phyloP scores from a whole-genome alignment of 768 basidiomycete genomes.

The Leucogyrophana mollusca region DNA sequence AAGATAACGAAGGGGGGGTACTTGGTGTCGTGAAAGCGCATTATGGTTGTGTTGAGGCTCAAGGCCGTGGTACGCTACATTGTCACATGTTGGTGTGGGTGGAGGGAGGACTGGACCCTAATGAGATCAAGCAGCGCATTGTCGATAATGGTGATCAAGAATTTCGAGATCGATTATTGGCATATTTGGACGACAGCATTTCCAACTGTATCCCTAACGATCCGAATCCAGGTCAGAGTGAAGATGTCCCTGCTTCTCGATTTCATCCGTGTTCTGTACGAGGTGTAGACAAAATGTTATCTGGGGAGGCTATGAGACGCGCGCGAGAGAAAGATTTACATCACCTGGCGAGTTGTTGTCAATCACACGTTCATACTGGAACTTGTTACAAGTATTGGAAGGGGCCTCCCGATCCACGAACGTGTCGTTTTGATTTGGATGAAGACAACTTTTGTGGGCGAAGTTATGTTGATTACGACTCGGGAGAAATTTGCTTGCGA shows the following conservation, averaged over 20 bases:
- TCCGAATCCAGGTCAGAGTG: not conserved
- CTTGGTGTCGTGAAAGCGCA: constrained; percentile 32
- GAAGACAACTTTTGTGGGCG: constrained; percentile 8
- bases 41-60: constrained; percentile 42
- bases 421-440: constrained; percentile 32
- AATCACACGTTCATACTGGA: constrained; percentile 29
- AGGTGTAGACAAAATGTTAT: not conserved
- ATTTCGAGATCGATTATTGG: constrained; percentile 17
- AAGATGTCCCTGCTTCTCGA: constrained; percentile 1
- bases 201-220: constrained; percentile 21
- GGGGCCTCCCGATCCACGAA: constrained; percentile 12
- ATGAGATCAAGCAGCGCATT: constrained; percentile 21
- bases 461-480: constrained; percentile 15
- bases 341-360: constrained; percentile 24
- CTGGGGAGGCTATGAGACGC: not conserved
- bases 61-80: constrained; percentile 38
- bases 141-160: constrained; percentile 7
- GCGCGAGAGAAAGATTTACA: constrained; percentile 19
- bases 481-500: constrained; percentile 22
- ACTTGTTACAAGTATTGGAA: constrained; percentile 41
- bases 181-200: constrained; percentile 26
- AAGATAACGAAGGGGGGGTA: constrained; percentile 22
- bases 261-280: constrained; percentile 20
- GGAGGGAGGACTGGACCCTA: constrained; percentile 30
- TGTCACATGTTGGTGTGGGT: constrained; percentile 43